Evolutionary conservation across 148 eudicot species (phyloP).

Genomic region (Rhododendron ferrugineum): DNA sequence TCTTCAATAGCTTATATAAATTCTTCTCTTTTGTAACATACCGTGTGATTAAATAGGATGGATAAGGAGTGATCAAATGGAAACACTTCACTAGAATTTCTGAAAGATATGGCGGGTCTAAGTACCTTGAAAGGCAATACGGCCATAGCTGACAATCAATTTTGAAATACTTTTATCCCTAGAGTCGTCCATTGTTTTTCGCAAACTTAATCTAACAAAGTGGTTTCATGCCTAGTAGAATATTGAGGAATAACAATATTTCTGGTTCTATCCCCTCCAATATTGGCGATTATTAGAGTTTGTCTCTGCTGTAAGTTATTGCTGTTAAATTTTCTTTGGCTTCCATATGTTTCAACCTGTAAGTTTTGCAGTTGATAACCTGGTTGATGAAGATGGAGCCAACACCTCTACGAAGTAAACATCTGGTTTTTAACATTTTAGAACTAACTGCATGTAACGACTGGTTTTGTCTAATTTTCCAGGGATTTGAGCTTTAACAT

Average conservation of each 20-base stretch:
- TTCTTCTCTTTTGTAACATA: not conserved
- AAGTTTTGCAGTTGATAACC: not conserved
- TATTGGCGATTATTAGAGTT: slow-evolving; percentile 36
- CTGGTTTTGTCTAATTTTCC: slow-evolving; percentile 11
- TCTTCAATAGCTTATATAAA: not conserved
- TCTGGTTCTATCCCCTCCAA: slow-evolving; percentile 60
- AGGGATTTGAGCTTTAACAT: slow-evolving; percentile 96
- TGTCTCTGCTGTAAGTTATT: slow-evolving; percentile 59
- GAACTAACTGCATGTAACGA: not conserved
- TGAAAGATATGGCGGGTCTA: slow-evolving; percentile 41
- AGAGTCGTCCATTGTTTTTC: not conserved
- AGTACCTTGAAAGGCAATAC: slow-evolving; percentile 40
- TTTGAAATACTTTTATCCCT: not conserved
- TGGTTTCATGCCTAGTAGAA: slow-evolving; percentile 27
- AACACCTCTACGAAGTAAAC: not conserved
- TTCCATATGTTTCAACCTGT: not conserved
- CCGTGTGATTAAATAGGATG: slow-evolving; percentile 33
- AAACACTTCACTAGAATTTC: slow-evolving; percentile 54
- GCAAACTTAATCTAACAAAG: not conserved
- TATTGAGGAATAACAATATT: slow-evolving; percentile 64
- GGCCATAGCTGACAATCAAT: not conserved
- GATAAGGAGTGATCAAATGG: slow-evolving; percentile 57
- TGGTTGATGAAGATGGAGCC: not conserved
- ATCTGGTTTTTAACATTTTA: not conserved
- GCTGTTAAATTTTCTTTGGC: not conserved